These are phyloP conservation scores for Euphrasia confusa DNA, from an alignment of 257 asterid species.

Conservation along the genomic window DNA sequence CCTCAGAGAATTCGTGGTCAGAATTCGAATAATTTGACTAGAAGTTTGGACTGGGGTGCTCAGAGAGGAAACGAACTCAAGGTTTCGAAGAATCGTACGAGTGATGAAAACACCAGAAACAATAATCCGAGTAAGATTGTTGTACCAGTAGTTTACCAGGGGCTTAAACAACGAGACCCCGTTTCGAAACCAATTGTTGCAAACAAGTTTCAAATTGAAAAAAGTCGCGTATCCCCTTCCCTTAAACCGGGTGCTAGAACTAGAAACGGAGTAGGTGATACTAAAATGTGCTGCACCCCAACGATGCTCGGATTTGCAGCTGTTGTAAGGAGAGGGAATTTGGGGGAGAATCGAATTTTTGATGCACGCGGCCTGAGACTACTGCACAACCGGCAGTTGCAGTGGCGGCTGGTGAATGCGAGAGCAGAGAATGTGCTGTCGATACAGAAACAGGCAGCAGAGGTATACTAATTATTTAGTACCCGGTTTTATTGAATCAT, in stretches of 20 bases:
- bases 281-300: constrained; percentile 40
- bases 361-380: constrained; percentile 77
- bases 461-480: constrained; percentile 46
- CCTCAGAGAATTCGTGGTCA: constrained; percentile 66
- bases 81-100: constrained; percentile 36
- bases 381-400: constrained; percentile 62
- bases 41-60: constrained; percentile 61
- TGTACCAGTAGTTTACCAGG: no score
- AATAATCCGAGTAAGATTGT: neutral
- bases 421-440: constrained; percentile 45
- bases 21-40: constrained; percentile 43
- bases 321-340: constrained; percentile 65
- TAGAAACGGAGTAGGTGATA: constrained; percentile 40
- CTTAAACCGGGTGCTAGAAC: constrained; percentile 45
- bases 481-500: neutral
- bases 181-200: constrained; percentile 38
- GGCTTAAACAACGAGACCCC: constrained; percentile 28
- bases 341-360: constrained; percentile 52
- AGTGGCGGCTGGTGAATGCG: constrained; percentile 79
- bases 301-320: constrained; percentile 52
- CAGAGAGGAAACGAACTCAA: constrained; percentile 30
- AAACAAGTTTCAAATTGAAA: constrained; percentile 40
- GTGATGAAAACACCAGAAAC: constrained; percentile 28
- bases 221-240: constrained; percentile 49
- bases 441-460: constrained; percentile 51